phyloP scores from a whole-genome alignment of 1,284 basidiomycete species.

The Lentinula novae-zelandiae region DNA sequence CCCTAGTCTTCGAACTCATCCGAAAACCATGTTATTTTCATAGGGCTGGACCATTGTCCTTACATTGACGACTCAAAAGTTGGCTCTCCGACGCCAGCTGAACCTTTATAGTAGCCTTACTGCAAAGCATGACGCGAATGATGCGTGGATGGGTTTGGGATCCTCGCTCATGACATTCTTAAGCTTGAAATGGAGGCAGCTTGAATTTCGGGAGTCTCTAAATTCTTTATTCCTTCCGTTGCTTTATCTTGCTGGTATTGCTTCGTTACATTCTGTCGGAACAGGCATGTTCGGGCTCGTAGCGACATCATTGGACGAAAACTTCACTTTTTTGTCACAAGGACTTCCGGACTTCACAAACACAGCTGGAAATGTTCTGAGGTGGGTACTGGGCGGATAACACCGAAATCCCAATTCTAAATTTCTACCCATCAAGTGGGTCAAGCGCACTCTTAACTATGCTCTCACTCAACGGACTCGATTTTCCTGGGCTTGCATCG shows the following conservation, averaged over 20 bases:
- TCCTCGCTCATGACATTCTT: not conserved
- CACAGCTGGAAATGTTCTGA: not conserved
- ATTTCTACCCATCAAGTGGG: not conserved
- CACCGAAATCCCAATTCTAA: no score
- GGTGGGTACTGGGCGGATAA: not conserved
- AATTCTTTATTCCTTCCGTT: conserved; percentile 1
- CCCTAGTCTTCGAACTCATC: not conserved
- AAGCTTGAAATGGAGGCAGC: not conserved
- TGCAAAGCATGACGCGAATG: conserved; percentile 7
- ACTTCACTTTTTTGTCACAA: not conserved
- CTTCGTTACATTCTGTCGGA: conserved; percentile 1
- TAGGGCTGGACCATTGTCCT: conserved; percentile 8
- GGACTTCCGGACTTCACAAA: conserved; percentile 7
- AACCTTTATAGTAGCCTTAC: conserved; percentile 1
- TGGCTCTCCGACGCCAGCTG: conserved; percentile 8
- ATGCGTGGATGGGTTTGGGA: conserved; percentile 7
- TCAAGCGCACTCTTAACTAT: conserved; percentile 5
- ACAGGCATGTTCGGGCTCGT: conserved; percentile 1
- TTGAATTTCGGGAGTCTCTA: not conserved
- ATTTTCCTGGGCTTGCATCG: conserved; percentile 6
- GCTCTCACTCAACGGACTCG: not conserved
- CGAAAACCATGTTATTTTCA: no score
- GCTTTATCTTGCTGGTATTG: conserved; percentile 1
- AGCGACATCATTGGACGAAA: not conserved
- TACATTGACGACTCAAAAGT: conserved; percentile 3